phyloP scores from a whole-genome alignment of 345 rosid species.

The Sisymbrium irio region DNA sequence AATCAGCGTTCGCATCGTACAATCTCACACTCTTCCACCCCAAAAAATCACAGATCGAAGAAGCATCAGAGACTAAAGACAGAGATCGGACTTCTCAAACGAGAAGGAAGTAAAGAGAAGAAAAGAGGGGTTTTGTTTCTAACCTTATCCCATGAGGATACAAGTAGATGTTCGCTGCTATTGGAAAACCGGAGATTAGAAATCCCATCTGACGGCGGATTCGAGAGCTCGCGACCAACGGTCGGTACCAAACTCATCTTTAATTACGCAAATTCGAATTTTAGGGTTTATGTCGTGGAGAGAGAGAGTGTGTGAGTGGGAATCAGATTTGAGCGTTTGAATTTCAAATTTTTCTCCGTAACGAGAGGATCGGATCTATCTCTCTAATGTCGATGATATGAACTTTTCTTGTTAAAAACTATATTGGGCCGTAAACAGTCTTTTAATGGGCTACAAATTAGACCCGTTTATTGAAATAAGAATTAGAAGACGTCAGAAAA shows the following conservation, averaged over 20 bases:
- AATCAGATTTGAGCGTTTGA: conserved; percentile 13
- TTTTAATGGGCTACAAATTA: neutral
- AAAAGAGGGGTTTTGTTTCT: neutral
- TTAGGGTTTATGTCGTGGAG: neutral
- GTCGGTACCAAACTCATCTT: conserved; percentile 47
- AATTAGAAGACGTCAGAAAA: too few relatives aligned
- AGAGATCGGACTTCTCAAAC: neutral
- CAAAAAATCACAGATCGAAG: neutral
- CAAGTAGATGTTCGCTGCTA: conserved; percentile 89
- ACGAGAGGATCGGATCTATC: neutral
- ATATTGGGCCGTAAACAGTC: neutral
- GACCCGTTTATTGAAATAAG: neutral
- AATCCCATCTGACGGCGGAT: conserved; percentile 90
- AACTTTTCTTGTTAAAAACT: neutral
- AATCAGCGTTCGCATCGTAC: conserved; percentile 76
- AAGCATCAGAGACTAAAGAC: neutral
- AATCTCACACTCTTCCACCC: conserved; percentile 59
- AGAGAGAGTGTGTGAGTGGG: conserved; percentile 8
- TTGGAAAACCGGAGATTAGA: conserved; percentile 94
- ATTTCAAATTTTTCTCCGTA: conserved; percentile 4
- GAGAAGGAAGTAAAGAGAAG: neutral
- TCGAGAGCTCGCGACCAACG: conserved; percentile 74
- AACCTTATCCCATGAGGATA: conserved; percentile 99
- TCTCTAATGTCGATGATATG: neutral
- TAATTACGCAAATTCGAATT: neutral